These are phyloP conservation scores for Phytopythium kandeliae DNA, from an alignment of 352 stramenopile species.

Conservation along the genomic window DNA sequence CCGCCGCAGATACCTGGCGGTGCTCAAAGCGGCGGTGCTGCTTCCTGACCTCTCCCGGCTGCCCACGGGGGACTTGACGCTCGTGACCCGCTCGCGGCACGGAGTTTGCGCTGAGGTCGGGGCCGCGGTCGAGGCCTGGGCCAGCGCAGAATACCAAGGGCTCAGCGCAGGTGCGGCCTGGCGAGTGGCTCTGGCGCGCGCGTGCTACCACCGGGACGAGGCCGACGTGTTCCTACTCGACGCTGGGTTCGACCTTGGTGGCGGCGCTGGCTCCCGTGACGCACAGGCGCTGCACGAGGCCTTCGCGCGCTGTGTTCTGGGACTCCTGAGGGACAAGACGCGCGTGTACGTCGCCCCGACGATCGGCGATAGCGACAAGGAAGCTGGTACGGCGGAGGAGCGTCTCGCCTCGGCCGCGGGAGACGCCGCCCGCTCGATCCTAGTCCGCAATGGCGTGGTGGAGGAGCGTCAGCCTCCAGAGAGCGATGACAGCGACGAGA, in stretches of 20 bases:
- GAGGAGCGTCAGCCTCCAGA: conserved; percentile 43
- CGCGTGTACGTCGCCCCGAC: conserved; percentile 51
- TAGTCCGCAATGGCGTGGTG: conserved; percentile 38
- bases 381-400: neutral
- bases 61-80: conserved; percentile 75
- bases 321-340: conserved; percentile 59
- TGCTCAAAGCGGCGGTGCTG: conserved; percentile 78
- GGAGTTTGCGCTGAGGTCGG: no score
- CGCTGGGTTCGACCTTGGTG: conserved; percentile 25
- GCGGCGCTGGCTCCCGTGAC: conserved; percentile 22
- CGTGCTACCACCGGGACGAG: conserved; percentile 72
- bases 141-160: neutral
- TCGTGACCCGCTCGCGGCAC: conserved; percentile 37
- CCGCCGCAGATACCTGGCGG: conserved; percentile 59
- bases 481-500: neutral
- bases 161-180: neutral
- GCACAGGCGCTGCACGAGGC: conserved; percentile 74
- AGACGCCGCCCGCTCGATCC: neutral
- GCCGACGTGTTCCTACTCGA: conserved; percentile 70
- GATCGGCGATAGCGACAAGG: neutral
- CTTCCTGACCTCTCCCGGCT: conserved; percentile 74
- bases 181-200: conserved; percentile 65
- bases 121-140: no score
- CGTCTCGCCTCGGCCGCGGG: neutral
- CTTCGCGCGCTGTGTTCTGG: conserved; percentile 73